phyloP scores from a whole-genome alignment of 225 moss, liverwort and hornwort genomes.

The Physcomitrellopsis africana region DNA sequence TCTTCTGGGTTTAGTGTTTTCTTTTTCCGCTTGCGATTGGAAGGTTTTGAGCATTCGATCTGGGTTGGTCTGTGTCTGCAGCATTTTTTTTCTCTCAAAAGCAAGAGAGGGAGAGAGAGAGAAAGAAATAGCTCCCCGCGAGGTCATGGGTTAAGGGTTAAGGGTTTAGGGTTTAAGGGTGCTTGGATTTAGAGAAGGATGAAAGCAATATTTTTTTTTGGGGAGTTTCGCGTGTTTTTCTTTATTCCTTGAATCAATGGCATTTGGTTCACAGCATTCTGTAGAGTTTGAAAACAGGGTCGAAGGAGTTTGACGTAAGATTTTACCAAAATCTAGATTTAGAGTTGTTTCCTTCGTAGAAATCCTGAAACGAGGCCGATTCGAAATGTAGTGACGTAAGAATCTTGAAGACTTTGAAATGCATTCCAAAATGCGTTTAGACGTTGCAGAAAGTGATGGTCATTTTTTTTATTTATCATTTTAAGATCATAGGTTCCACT shows the following conservation, averaged over 20 bases:
- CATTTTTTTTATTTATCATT: background rate
- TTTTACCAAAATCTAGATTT: background rate
- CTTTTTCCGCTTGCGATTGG: background rate
- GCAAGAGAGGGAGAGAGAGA: too few species aligned
- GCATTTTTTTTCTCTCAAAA: too few species aligned
- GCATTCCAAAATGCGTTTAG: background rate
- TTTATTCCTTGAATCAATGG: background rate
- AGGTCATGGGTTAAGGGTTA: background rate
- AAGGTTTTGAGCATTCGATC: background rate
- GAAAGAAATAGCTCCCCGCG: too few species aligned
- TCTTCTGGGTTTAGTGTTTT: background rate
- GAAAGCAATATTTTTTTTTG: background rate
- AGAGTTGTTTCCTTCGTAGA: background rate
- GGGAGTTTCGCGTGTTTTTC: background rate
- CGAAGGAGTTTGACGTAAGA: background rate
- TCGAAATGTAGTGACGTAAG: background rate
- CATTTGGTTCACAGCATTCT: background rate
- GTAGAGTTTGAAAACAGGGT: background rate
- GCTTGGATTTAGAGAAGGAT: background rate
- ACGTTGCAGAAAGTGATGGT: background rate
- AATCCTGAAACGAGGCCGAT: background rate
- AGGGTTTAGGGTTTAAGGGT: slow-evolving; percentile 17
- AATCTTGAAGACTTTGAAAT: background rate
- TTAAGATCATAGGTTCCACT: background rate
- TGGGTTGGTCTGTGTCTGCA: background rate